Percentiles rank a stretch among this genome's conserved stretches.
These are phyloP conservation scores for Prinsepia uniflora DNA, from an alignment of 306 rosid genomes.

Conservation along the genomic window DNA sequence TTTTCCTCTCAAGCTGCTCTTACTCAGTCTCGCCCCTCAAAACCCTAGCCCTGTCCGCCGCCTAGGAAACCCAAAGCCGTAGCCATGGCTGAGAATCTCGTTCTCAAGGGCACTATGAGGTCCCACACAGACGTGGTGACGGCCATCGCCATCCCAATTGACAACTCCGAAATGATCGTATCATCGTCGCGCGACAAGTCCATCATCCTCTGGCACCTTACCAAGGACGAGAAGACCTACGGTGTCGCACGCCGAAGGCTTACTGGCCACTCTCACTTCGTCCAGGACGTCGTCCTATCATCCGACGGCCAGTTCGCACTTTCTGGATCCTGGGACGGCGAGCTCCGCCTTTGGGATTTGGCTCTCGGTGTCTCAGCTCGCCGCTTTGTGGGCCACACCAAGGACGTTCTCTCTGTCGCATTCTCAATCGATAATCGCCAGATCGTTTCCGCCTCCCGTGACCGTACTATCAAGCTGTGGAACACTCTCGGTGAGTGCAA, in stretches of 20 bases:
- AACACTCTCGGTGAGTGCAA: slow-evolving; percentile 97
- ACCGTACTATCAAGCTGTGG: slow-evolving; percentile 95
- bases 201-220: slow-evolving; percentile 78
- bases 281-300: slow-evolving; percentile 87
- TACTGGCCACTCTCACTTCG: slow-evolving; percentile 87
- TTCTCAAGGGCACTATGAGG: slow-evolving; percentile 83
- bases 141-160: slow-evolving; percentile 92
- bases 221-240: slow-evolving; percentile 83
- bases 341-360: slow-evolving; percentile 96
- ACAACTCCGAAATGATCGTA: slow-evolving; percentile 85
- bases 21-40: not conserved
- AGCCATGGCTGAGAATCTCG: slow-evolving; percentile 55
- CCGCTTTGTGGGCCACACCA: slow-evolving; percentile 89
- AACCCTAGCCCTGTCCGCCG: slow-evolving; percentile 14
- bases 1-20: not conserved
- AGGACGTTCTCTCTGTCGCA: slow-evolving; percentile 90
- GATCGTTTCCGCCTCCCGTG: slow-evolving; percentile 97
- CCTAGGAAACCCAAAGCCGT: not conserved
- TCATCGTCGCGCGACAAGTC: slow-evolving; percentile 91
- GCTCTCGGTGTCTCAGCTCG: slow-evolving; percentile 76
- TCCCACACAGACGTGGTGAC: slow-evolving; percentile 93
- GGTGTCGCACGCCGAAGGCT: slow-evolving; percentile 95
- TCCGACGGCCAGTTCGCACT: slow-evolving; percentile 98
- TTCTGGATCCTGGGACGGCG: slow-evolving; percentile 99
- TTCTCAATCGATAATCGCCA: slow-evolving; percentile 96